Evolutionary conservation across 2,329 filamentous ascomycete genomes (phyloP).

Genomic region (Raffaelea arxii): DNA sequence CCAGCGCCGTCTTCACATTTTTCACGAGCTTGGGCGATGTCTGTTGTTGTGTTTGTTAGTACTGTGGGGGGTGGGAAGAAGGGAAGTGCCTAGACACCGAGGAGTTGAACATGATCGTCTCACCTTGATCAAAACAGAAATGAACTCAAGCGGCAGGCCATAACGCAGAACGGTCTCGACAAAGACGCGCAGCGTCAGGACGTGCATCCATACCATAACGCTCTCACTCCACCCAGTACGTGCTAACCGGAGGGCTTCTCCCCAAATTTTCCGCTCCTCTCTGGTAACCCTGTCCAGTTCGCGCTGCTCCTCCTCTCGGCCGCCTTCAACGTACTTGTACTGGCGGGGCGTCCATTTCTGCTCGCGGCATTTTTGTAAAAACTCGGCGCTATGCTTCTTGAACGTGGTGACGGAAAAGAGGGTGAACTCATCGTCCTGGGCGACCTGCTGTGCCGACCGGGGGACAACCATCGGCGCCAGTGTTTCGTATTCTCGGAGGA

Average conservation of each 20-base stretch:
- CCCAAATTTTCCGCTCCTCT: conserved; percentile 87
- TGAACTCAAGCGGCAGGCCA: conserved; percentile 81
- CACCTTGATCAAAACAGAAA: conserved; percentile 78
- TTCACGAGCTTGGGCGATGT: conserved; percentile 73
- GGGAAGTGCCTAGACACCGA: no score
- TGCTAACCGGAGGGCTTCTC: conserved; percentile 77
- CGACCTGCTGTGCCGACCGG: conserved; percentile 69
- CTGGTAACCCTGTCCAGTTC: conserved; percentile 74
- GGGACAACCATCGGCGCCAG: conserved; percentile 87
- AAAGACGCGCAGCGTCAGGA: conserved; percentile 83
- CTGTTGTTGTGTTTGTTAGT: conserved; percentile 32
- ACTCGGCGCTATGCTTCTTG: conserved; percentile 82
- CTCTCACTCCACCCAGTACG: conserved; percentile 92
- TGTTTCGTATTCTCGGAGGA: conserved; percentile 81
- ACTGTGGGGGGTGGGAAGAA: no score
- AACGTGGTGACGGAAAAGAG: conserved; percentile 86
- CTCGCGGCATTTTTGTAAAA: conserved; percentile 85
- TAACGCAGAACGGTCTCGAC: conserved; percentile 98
- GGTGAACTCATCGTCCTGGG: conserved; percentile 80
- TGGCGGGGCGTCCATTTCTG: conserved; percentile 91
- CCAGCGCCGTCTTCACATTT: conserved; percentile 70
- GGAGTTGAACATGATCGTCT: no score
- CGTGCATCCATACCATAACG: conserved; percentile 93
- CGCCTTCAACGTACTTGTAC: conserved; percentile 86
- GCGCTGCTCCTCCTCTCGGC: conserved; percentile 76